phyloP scores from a whole-genome alignment of 768 basidiomycete species.

The Roridomyces roridus region DNA sequence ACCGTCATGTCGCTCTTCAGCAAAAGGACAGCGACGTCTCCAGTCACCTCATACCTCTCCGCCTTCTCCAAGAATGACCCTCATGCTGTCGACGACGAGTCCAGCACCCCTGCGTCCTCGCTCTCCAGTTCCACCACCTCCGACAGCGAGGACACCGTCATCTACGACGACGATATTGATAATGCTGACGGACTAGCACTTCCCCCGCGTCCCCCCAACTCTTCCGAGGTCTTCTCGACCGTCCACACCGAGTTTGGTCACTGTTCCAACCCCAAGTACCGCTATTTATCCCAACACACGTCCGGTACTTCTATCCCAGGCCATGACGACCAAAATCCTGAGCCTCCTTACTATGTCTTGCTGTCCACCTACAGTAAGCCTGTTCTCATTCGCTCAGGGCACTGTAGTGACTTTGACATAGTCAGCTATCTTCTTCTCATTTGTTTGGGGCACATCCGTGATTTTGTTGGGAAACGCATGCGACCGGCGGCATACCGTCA shows the following conservation, averaged over 20 bases:
- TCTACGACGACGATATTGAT: constrained; percentile 52
- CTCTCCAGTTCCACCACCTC: constrained; percentile 75
- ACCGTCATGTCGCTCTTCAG: constrained; percentile 40
- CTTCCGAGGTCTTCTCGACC: constrained; percentile 77
- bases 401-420: constrained; percentile 27
- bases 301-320: constrained; percentile 51
- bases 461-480: constrained; percentile 94
- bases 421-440: constrained; percentile 95
- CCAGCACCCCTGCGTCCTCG: constrained; percentile 73
- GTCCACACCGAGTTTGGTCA: constrained; percentile 94
- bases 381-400: too few relatives aligned
- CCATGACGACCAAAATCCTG: constrained; percentile 75
- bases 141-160: constrained; percentile 70
- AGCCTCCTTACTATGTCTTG: constrained; percentile 93
- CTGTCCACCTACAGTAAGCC: constrained; percentile 79
- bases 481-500: constrained; percentile 74
- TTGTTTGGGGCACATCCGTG: constrained; percentile 88
- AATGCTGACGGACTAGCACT: constrained; percentile 63
- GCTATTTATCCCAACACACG: constrained; percentile 71
- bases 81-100: constrained; percentile 40
- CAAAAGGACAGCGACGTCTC: constrained; percentile 45
- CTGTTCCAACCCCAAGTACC: constrained; percentile 77
- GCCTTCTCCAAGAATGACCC: constrained; percentile 70
- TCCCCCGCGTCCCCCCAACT: constrained; percentile 74
- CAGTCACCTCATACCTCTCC: constrained; percentile 63